A percentile compares a stretch with the other conserved stretches of the same genome.
Conservation (phyloP, 139 green algal genomes). For the Chlorella ohadii region DNA sequence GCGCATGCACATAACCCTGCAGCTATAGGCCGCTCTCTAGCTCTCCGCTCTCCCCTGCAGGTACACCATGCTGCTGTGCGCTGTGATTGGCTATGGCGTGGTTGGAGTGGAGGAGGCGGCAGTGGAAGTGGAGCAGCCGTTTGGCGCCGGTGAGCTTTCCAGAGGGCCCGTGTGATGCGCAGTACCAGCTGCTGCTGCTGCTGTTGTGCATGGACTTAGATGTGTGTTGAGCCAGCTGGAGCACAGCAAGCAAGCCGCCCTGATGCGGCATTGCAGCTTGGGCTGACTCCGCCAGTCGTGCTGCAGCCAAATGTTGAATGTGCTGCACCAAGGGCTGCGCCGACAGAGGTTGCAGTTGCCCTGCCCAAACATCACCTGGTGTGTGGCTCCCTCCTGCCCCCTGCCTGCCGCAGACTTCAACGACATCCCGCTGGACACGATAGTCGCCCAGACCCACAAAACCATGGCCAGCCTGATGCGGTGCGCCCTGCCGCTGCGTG, state of each 20-base stretch:
- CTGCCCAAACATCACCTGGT: too few relatives aligned
- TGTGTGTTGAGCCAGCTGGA: too few relatives aligned
- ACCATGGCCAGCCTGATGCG: not conserved
- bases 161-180: not conserved
- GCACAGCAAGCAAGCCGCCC: too few relatives aligned
- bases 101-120: constrained; percentile 40
- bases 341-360: too few relatives aligned
- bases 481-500: not conserved
- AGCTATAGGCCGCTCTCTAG: not conserved
- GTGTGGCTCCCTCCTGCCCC: too few relatives aligned
- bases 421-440: constrained; percentile 33
- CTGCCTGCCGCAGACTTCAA: constrained; percentile 25
- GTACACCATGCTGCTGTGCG: constrained; percentile 25
- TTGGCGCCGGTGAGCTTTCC: constrained; percentile 6
- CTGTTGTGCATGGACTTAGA: too few relatives aligned
- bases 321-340: too few relatives aligned
- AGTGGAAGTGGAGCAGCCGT: constrained; percentile 43
- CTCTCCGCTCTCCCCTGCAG: not conserved
- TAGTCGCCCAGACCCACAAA: not conserved
- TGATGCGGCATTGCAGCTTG: too few relatives aligned
- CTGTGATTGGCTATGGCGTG: constrained; percentile 28
- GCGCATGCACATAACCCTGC: too few relatives aligned
- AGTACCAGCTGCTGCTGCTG: too few relatives aligned
- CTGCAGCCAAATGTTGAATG: too few relatives aligned
- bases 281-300: too few relatives aligned